Conservation (phyloP, 176 grass and related monocot species). For the Poa pratensis region DNA sequence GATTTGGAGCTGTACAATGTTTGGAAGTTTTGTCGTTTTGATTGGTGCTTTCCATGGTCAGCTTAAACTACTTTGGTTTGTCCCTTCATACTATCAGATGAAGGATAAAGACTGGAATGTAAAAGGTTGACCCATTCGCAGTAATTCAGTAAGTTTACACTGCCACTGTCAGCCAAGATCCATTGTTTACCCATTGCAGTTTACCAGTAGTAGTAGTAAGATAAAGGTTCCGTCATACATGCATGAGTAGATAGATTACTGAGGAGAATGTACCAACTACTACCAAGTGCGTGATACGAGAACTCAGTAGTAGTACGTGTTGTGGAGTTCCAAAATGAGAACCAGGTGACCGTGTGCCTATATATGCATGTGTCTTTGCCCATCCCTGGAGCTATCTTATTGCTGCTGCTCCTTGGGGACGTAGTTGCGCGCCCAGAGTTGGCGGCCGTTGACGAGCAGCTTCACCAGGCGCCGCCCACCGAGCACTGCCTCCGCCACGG, state of each 20-base stretch:
- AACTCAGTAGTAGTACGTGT: not conserved
- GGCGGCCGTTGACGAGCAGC: slow-evolving; percentile 64
- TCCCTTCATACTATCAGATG: not conserved
- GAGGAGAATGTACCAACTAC: not conserved
- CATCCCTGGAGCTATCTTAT: not conserved
- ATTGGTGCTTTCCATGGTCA: too few species aligned
- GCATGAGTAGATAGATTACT: not conserved
- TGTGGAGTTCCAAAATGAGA: not conserved
- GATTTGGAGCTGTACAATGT: not conserved
- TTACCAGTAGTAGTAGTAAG: not conserved
- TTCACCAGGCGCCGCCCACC: slow-evolving; percentile 53
- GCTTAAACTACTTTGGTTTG: not conserved
- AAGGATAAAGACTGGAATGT: too few species aligned
- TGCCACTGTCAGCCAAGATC: too few species aligned
- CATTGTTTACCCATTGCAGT: not conserved
- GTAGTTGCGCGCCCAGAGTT: slow-evolving; percentile 73
- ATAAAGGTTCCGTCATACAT: not conserved
- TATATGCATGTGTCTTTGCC: not conserved
- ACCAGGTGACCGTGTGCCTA: not conserved
- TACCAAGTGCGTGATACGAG: not conserved
- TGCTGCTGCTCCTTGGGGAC: slow-evolving; percentile 35
- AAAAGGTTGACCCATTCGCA: too few species aligned
- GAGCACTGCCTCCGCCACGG: slow-evolving; percentile 44
- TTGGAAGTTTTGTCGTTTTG: not conserved
- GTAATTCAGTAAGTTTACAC: too few species aligned